A percentile compares a stretch with the other conserved stretches of the same genome.
Evolutionary conservation across 768 basidiomycete species (phyloP).

Genomic region (Leucocoprinus birnbaumii): DNA sequence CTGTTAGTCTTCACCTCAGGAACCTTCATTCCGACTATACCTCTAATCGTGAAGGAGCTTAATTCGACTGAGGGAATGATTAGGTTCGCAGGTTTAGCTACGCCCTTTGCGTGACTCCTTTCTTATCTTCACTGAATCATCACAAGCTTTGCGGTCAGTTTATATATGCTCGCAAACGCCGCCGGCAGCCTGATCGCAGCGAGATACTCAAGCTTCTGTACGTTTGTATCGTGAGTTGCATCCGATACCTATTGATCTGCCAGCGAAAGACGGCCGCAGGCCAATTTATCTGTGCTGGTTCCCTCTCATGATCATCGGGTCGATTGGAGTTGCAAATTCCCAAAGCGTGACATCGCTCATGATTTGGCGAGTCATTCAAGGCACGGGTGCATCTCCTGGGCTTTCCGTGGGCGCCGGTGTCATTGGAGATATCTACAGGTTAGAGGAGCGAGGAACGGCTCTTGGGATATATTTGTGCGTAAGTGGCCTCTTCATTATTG

Average conservation of each 20-base stretch:
- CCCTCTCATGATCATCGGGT: constrained; percentile 57
- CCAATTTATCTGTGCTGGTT: constrained; percentile 58
- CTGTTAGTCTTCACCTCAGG: constrained; percentile 63
- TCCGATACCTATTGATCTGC: not conserved
- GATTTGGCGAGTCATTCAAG: constrained; percentile 63
- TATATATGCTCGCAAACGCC: constrained; percentile 30
- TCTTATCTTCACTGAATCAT: not conserved
- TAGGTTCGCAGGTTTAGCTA: constrained; percentile 45
- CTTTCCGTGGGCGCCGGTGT: constrained; percentile 55
- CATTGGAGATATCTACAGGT: constrained; percentile 63
- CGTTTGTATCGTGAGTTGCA: constrained; percentile 1
- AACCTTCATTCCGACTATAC: constrained; percentile 72
- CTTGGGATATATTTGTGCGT: constrained; percentile 61
- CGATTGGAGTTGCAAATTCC: constrained; percentile 55
- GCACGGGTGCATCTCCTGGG: constrained; percentile 60
- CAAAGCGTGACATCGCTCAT: constrained; percentile 44
- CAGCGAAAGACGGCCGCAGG: constrained; percentile 58
- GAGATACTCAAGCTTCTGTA: constrained; percentile 36
- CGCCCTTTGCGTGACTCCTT: not conserved
- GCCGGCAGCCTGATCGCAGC: constrained; percentile 30
- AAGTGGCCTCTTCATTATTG: constrained; percentile 6
- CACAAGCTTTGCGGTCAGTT: constrained; percentile 31
- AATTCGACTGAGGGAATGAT: constrained; percentile 51
- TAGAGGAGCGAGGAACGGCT: constrained; percentile 58
- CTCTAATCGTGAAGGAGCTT: constrained; percentile 66